Conservation (phyloP, 202 grass and related monocot species). For the Miscanthus sacchariflorus region DNA sequence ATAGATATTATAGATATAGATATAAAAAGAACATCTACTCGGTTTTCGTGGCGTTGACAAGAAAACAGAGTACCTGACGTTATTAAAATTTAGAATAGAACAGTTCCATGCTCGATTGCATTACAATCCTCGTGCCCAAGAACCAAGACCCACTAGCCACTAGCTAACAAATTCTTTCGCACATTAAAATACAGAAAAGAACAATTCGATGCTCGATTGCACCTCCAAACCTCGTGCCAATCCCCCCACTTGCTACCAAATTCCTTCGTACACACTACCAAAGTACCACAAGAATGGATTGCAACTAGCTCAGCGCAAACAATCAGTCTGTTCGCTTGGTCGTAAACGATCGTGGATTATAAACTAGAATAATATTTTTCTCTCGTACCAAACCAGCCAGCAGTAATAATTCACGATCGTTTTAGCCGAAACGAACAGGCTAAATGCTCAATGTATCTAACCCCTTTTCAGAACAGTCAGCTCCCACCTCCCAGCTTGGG, state of each 20-base stretch:
- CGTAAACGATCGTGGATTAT: too few species aligned
- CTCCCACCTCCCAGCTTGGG: not conserved
- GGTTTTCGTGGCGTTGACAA: not conserved
- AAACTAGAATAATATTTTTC: too few species aligned
- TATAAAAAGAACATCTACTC: not conserved
- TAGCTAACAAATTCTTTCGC: not conserved
- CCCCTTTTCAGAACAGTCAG: not conserved
- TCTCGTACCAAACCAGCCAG: too few species aligned
- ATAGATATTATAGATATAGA: too few species aligned
- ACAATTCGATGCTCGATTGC: not conserved
- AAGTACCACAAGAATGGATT: not conserved
- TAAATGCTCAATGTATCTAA: not conserved
- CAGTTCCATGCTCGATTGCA: not conserved
- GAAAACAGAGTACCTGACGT: not conserved
- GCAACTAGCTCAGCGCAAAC: not conserved
- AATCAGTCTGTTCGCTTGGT: not conserved
- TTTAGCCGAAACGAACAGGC: too few species aligned
- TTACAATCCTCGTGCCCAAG: not conserved
- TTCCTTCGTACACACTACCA: not conserved
- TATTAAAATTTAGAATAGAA: not conserved
- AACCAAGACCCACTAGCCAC: not conserved
- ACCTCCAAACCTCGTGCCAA: not conserved
- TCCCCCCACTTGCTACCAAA: not conserved
- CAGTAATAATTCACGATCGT: too few species aligned
- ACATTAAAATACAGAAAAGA: not conserved